Base-by-base conservation (phyloP, 2,329 filamentous ascomycete genomes). In the Didymella keratinophila region DNA sequence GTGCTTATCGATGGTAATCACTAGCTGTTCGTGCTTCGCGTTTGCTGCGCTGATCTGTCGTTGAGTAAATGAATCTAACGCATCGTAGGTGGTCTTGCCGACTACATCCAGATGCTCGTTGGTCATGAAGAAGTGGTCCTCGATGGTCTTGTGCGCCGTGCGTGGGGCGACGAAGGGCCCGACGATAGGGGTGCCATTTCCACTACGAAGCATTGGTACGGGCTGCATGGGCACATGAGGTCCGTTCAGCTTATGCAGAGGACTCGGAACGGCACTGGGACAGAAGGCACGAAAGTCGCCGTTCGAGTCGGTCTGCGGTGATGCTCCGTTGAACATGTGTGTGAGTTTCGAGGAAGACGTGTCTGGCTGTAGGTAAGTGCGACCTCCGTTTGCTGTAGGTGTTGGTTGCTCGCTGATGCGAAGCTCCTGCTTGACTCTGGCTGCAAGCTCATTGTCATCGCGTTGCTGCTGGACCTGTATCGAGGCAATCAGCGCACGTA, bases 31-130 rank as follows among this genome's bases (percentile, higher is more conserved):
- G 23, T 70, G 65, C 45, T 65, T 70, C n/a, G 56, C 39, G 8
- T 54, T 55, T 18, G 61, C 49, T 23, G 42, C 34, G 21, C 25
- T 54, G 30, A 54, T 57, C 20, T 63, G 58, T 12, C 68, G 51
- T 48, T 65, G 59, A 30, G 56, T 64, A 39, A 61, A 51, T 25
- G 52, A 50, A 14, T 63, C 60, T 3, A 74, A 54, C 32, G 62
- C 51, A 45, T 75, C 72, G 53, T 68, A 72, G 0, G 67, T 64
- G 7, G 65, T 71, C 41, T 71, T 67, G 34, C 65, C 71, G 1
- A 72, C 61, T 7, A 72, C 66, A 36, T 76, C 74, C 20, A 78
- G 69, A 61, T 78, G 75, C 47, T 72, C 68, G 47, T 76, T 75
- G 9, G 68, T 69, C 67, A 75, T 73, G 58, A 63, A 70, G 63